Conservation (phyloP, 441 rosid genomes). For the Biscutella auriculata region DNA sequence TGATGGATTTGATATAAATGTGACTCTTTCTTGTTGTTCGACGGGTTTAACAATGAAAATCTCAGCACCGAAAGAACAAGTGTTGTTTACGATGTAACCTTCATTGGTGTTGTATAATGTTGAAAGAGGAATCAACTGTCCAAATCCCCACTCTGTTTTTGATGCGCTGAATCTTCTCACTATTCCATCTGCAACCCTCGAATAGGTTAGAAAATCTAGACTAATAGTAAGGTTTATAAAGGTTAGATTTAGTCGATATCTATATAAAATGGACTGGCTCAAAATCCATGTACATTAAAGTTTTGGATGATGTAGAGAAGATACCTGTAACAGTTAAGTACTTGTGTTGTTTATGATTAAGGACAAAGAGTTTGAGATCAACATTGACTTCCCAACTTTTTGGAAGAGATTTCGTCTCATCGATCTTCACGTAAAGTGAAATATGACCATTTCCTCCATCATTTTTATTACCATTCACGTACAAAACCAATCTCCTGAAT, state of each 20-base stretch:
- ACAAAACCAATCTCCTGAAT: conserved; percentile 29
- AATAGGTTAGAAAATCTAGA: background rate
- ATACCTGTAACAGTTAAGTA: conserved; percentile 28
- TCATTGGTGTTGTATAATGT: conserved; percentile 12
- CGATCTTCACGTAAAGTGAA: conserved; percentile 28
- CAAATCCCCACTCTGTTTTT: conserved; percentile 20
- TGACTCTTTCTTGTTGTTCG: conserved; percentile 10
- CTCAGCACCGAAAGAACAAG: conserved; percentile 21
- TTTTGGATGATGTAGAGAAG: background rate
- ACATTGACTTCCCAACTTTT: conserved; percentile 30
- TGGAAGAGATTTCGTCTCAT: conserved; percentile 23
- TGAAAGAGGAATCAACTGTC: conserved; percentile 14
- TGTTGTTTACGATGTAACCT: conserved; percentile 18
- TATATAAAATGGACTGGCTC: too few species aligned
- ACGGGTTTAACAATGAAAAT: conserved; percentile 3
- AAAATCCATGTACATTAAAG: too few species aligned
- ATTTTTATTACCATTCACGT: conserved; percentile 24
- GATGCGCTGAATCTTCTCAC: background rate
- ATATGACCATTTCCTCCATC: conserved; percentile 20
- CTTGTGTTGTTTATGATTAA: conserved; percentile 11
- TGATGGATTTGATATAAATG: conserved; percentile 15
- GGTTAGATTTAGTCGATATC: too few species aligned
- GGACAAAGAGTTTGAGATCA: conserved; percentile 28
- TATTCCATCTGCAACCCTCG: conserved; percentile 13
- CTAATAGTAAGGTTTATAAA: too few species aligned